Evolutionary conservation across 2,329 filamentous ascomycete genomes (phyloP).

Genomic region (Fonsecaea monophora): DNA sequence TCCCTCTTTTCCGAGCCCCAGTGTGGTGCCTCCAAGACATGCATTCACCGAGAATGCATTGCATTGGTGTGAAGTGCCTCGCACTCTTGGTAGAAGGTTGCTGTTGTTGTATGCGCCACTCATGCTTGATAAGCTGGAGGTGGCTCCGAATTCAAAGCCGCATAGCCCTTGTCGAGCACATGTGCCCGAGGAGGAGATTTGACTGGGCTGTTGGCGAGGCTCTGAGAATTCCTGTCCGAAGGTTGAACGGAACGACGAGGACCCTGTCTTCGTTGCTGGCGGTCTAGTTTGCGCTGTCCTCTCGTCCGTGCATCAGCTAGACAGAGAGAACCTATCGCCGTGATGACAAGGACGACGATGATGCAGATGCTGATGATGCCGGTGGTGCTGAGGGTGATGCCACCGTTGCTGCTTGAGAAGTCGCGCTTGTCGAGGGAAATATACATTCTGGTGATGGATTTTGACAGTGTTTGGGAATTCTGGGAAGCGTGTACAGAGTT

Average conservation of each 20-base stretch:
- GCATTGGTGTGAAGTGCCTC: not conserved
- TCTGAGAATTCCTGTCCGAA: not conserved
- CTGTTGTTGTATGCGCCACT: not conserved
- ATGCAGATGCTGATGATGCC: conserved; percentile 5
- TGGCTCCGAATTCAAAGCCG: not conserved
- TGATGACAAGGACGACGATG: not conserved
- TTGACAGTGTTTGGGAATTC: conserved; percentile 25
- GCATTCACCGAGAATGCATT: not conserved
- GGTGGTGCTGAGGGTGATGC: not conserved
- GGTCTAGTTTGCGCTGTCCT: not conserved
- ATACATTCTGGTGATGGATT: not conserved
- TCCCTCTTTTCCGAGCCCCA: not conserved
- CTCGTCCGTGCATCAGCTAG: not conserved
- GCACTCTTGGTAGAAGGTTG: not conserved
- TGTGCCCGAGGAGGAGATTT: conserved; percentile 4
- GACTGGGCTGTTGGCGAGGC: not conserved
- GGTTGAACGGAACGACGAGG: not conserved
- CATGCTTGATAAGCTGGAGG: conserved; percentile 12
- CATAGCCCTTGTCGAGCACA: not conserved
- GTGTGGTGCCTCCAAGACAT: not conserved
- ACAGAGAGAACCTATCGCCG: not conserved
- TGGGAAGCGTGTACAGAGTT: not conserved
- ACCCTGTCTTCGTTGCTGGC: not conserved
- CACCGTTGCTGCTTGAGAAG: not conserved
- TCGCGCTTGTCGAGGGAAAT: conserved; percentile 4